phyloP scores from a whole-genome alignment of 202 grass and related monocot genomes.

The Carex arenaria region DNA sequence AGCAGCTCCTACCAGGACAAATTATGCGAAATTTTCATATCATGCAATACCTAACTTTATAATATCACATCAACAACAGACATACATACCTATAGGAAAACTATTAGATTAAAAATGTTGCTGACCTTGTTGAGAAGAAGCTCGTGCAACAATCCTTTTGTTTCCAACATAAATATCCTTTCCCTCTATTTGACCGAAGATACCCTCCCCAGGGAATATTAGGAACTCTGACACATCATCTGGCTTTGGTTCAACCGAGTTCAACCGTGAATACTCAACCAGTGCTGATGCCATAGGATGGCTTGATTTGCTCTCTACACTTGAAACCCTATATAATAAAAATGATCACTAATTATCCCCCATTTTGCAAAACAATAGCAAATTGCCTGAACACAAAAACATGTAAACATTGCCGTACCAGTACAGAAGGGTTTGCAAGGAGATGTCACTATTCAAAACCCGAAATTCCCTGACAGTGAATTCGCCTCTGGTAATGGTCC shows the following conservation, averaged over 20 bases:
- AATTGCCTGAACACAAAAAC: neutral
- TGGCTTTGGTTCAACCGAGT: slow-evolving; percentile 71
- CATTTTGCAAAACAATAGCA: neutral
- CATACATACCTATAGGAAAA: neutral
- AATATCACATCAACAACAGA: neutral
- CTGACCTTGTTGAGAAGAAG: slow-evolving; percentile 70
- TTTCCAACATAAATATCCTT: slow-evolving; percentile 75
- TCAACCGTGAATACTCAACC: slow-evolving; percentile 63
- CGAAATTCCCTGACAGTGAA: slow-evolving; percentile 70
- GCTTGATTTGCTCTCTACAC: slow-evolving; percentile 93
- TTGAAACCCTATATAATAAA: slow-evolving; percentile 59
- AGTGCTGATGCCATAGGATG: slow-evolving; percentile 91
- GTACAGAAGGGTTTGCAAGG: slow-evolving; percentile 53
- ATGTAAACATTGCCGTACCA: slow-evolving; percentile 38
- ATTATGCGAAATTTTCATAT: neutral
- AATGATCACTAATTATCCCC: neutral
- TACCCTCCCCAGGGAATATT: slow-evolving; percentile 83
- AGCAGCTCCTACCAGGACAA: neutral
- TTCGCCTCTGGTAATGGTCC: slow-evolving; percentile 89
- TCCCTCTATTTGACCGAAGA: slow-evolving; percentile 80
- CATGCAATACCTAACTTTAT: neutral
- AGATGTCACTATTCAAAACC: slow-evolving; percentile 23
- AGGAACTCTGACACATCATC: slow-evolving; percentile 61
- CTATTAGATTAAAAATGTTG: neutral
- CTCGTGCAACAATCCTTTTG: slow-evolving; percentile 76